Evolutionary conservation across 805 yeast genomes (phyloP), one percentile per base, ranked within the genome.

Genomic region (Blastobotrys chiropterorum): DNA sequence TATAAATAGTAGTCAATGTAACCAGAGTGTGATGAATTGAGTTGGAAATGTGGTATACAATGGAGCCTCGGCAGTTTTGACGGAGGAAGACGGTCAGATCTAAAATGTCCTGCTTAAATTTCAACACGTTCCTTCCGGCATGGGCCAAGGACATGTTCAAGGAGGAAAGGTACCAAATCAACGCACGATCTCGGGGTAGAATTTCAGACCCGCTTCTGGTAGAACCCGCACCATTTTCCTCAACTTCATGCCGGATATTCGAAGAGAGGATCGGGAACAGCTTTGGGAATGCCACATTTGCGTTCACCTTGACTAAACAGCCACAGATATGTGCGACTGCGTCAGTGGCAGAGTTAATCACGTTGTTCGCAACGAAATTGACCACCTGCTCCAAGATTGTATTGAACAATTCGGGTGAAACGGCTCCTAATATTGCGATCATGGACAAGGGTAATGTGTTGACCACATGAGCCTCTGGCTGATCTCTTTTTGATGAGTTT

Each of bases 191-290:
- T 42, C 90, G 76, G n/a, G 86, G 86, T 22, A 82, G 73, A 21
- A 85, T 73, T 30, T 85, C 90, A 4, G 77, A 71, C 0, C 84
- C 80, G 42, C 66, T 76, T 64, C 96, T 77, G 0, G 82, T 71
- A 0, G 78, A 68, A 2, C 97, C 98, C 0, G 97, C 97, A 2
- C 81, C 85, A 56, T 90, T 86, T 57, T 83, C 87, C 8, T 71
- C 70, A 17, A 92, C 73, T 62, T 92, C 96, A 34, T 76, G 80
- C 38, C 73, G 71, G 21, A 90, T 81, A 49, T 76, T 76, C 3
- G 72, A 72, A 46, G 75, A 68, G 16, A 85, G 66, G n/a, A 72
- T 60, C 0, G 71, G 65, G 38, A 77, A 73, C 22, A 80, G 64
- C 44, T 65, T 67, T 1, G 73, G 68, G 55, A 82, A 77, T 8